A percentile compares a stretch with the other conserved stretches of the same genome.
Conservation (phyloP, 2,329 filamentous ascomycete species). For the Neofusicoccum laricinum region DNA sequence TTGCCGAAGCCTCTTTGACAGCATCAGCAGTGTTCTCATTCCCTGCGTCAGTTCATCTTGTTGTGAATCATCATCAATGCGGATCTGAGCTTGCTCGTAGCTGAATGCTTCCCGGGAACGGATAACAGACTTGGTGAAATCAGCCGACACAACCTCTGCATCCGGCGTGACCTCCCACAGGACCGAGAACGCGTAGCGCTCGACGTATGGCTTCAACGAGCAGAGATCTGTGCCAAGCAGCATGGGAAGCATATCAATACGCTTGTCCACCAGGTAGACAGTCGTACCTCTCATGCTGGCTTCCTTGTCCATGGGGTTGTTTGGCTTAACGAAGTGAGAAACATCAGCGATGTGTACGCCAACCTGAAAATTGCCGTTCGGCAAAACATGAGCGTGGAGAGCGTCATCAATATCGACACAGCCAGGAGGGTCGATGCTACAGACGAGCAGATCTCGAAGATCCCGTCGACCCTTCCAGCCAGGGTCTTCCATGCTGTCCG, state of each 20-base stretch:
- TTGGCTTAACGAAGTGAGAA: slow-evolving; percentile 97
- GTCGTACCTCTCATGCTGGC: slow-evolving; percentile 92
- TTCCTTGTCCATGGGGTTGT: slow-evolving; percentile 95
- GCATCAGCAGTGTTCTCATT: slow-evolving; percentile 80
- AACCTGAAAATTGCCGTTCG: slow-evolving; percentile 93
- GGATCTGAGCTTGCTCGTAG: slow-evolving; percentile 92
- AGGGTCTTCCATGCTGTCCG: slow-evolving; percentile 71
- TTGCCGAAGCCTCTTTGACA: slow-evolving; percentile 90
- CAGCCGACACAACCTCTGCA: slow-evolving; percentile 78
- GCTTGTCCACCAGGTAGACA: slow-evolving; percentile 97
- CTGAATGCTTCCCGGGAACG: slow-evolving; percentile 94
- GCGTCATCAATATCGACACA: slow-evolving; percentile 99
- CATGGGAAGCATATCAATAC: slow-evolving; percentile 98
- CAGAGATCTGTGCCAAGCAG: slow-evolving; percentile 94
- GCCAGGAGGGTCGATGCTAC: slow-evolving; percentile 93
- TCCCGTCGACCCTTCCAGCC: slow-evolving; percentile 86
- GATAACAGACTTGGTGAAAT: slow-evolving; percentile 97
- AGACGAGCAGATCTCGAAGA: slow-evolving; percentile 81
- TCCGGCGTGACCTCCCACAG: slow-evolving; percentile 79
- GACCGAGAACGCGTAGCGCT: slow-evolving; percentile 59
- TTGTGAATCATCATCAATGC: slow-evolving; percentile 85
- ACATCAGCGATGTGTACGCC: slow-evolving; percentile 99
- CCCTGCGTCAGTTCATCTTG: slow-evolving; percentile 85
- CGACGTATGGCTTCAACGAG: slow-evolving; percentile 96
- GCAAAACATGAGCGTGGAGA: slow-evolving; percentile 77